A percentile compares a stretch with the other conserved stretches of the same genome.
Evolutionary conservation across 2,329 filamentous ascomycete genomes (phyloP).

Genomic region (Fusarium guadeloupense): DNA sequence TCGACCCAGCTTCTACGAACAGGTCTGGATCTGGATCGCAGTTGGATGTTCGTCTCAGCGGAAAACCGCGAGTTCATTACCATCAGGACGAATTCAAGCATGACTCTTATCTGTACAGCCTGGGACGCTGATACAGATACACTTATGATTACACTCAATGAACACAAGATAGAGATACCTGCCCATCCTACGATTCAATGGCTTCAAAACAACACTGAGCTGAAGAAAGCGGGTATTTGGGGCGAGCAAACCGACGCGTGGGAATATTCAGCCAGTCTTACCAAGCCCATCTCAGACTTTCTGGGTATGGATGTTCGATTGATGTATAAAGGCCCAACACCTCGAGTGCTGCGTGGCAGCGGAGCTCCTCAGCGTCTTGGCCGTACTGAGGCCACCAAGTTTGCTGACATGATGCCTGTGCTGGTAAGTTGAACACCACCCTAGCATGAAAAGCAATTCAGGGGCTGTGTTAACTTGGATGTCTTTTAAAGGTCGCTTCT

Average conservation of each 20-base stretch:
- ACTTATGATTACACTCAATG: slow-evolving; percentile 59
- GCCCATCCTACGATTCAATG: slow-evolving; percentile 63
- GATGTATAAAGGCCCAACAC: slow-evolving; percentile 69
- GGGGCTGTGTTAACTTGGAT: slow-evolving; percentile 63
- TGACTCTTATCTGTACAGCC: slow-evolving; percentile 64
- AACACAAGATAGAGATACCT: slow-evolving; percentile 59
- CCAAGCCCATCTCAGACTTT: slow-evolving; percentile 63
- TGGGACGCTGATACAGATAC: slow-evolving; percentile 50
- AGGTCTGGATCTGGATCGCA: slow-evolving; percentile 69
- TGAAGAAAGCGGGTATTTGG: slow-evolving; percentile 66
- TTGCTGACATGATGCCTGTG: slow-evolving; percentile 58
- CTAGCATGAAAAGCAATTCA: slow-evolving; percentile 49
- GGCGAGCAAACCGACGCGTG: slow-evolving; percentile 65
- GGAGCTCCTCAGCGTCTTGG: slow-evolving; percentile 63
- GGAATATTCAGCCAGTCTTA: slow-evolving; percentile 61
- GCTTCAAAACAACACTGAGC: slow-evolving; percentile 62
- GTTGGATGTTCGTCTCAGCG: slow-evolving; percentile 72
- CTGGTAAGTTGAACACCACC: slow-evolving; percentile 10
- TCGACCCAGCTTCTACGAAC: slow-evolving; percentile 61
- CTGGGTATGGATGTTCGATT: slow-evolving; percentile 64
- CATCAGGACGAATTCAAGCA: slow-evolving; percentile 67
- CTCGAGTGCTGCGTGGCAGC: slow-evolving; percentile 64
- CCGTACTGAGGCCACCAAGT: slow-evolving; percentile 62
- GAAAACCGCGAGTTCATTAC: slow-evolving; percentile 66
- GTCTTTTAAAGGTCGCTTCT: slow-evolving; percentile 64